Conservation (phyloP, 164 flowering plant genomes). For the Aristolochia fimbriata region DNA sequence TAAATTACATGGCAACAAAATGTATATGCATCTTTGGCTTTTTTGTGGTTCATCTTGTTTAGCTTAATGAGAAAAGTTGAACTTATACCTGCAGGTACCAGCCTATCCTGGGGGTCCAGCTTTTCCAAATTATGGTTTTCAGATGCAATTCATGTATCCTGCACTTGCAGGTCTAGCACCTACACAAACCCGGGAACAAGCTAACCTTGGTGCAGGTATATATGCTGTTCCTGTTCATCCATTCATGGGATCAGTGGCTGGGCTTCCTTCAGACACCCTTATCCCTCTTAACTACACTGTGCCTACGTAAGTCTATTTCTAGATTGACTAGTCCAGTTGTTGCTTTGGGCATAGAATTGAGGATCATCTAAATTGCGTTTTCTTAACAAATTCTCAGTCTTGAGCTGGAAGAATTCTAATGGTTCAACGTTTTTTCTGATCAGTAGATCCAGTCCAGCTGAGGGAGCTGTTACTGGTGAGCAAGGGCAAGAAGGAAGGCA, state of each 20-base stretch:
- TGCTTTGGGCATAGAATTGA: not conserved
- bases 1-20: too few relatives aligned
- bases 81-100: conserved; percentile 21
- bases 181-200: conserved; percentile 47
- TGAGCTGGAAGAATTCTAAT: not conserved
- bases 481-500: conserved; percentile 54
- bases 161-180: conserved; percentile 34
- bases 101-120: conserved; percentile 12
- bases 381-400: not conserved
- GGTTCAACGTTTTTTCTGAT: conserved; percentile 5
- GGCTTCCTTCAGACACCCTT: conserved; percentile 54
- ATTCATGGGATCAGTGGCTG: conserved; percentile 41
- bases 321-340: not conserved
- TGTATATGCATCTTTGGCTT: too few relatives aligned
- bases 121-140: conserved; percentile 32
- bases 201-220: conserved; percentile 69
- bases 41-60: too few relatives aligned
- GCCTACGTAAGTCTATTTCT: conserved; percentile 63
- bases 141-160: conserved; percentile 64
- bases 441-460: conserved; percentile 40
- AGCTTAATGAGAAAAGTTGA: too few relatives aligned
- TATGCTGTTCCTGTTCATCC: conserved; percentile 82
- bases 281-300: conserved; percentile 72
- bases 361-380: not conserved
- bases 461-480: conserved; percentile 36